Conservation (phyloP, 805 yeast genomes). For the Zygosaccharomyces kombuchaensis region DNA sequence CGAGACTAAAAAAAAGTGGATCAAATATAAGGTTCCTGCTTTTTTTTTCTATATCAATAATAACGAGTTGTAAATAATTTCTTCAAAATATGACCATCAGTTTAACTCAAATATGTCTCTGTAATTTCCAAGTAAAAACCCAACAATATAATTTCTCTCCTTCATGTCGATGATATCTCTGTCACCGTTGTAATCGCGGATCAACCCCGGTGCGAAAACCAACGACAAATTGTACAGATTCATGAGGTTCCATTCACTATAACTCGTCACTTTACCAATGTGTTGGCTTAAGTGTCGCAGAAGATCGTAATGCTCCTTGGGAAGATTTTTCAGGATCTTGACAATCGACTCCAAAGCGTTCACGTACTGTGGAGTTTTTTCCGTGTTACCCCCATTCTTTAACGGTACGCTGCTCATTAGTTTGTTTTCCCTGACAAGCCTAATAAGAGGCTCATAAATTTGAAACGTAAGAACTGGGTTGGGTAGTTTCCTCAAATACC, state of each 20-base stretch:
- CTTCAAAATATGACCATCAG: background rate
- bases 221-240: constrained; percentile 75
- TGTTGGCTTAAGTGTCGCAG: constrained; percentile 59
- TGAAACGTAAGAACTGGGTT: constrained; percentile 76
- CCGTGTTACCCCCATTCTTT: constrained; percentile 12
- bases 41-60: background rate
- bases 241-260: constrained; percentile 68
- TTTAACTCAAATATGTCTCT: constrained; percentile 16
- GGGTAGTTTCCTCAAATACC: constrained; percentile 79
- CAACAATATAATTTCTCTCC: constrained; percentile 71
- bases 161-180: constrained; percentile 84
- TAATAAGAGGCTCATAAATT: constrained; percentile 62
- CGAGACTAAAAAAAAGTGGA: background rate
- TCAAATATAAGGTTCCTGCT: background rate
- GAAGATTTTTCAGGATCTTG: constrained; percentile 49
- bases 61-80: background rate
- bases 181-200: constrained; percentile 73
- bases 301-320: constrained; percentile 61
- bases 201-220: constrained; percentile 91
- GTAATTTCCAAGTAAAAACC: constrained; percentile 55
- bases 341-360: constrained; percentile 39
- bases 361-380: constrained; percentile 7
- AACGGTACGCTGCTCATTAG: constrained; percentile 22
- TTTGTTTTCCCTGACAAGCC: constrained; percentile 40
- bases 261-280: constrained; percentile 52